Base-by-base conservation (phyloP, 2,329 filamentous ascomycete genomes). In the Fusarium graminum region DNA sequence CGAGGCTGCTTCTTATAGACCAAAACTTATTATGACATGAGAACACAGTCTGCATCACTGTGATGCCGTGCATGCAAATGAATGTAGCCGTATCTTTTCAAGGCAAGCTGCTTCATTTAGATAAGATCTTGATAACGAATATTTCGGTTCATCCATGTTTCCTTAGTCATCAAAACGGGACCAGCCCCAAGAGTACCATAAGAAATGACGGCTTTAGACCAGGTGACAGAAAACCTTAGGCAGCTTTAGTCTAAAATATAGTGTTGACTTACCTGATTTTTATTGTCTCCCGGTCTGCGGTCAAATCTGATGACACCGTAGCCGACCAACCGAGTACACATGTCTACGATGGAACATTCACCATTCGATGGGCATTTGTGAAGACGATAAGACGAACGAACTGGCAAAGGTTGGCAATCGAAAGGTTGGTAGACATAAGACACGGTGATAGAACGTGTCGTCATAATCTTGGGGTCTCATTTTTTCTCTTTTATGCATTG, bases 401-500 rank as follows among this genome's bases (percentile, higher is more conserved):
- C 30, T 46, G 43, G 52, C 17, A 44, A 34, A 29, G 52, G 32
- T 42, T 28, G 29, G 36, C 25, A 56, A 28, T 26, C 38, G 11
- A 59, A 26, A 44, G 44, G 39, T 68, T 67, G 62, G 67, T 72
- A 72, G 70, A 72, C 62, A 68, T 55, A 67, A 54, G 60, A 72
- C 71, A 73, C 63, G 52, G 46, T 44, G 34, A 61, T 29, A 56
- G 52, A 41, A 65, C 60, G 63, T 72, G 72, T 74, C 62, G 63
- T 73, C 70, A 70, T 66, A 72, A 76, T 74, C 72, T 68, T 71
- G 64, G 61, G 72, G 75, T 77, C 73, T 77, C 75, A 76, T 75
- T 76, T 73, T 76, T 74, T 63, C 53, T 63, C 50, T 75, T 73
- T 70, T 74, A 73, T 76, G 75, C 72, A 69, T 75, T 71, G 69